phyloP scores from a whole-genome alignment of 257 asterid species.

The Solanum piurae region DNA sequence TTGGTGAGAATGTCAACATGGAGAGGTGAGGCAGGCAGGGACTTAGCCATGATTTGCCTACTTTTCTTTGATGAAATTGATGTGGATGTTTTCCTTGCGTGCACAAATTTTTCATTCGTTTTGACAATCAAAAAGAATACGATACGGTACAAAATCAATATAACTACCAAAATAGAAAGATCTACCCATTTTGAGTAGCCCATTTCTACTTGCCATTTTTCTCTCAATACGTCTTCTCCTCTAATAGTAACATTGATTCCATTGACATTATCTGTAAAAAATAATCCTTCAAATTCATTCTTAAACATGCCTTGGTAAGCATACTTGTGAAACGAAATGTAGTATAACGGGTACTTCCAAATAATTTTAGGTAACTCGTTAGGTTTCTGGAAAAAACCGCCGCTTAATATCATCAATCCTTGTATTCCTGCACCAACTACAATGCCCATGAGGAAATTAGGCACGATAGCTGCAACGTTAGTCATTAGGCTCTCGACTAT shows the following conservation, averaged over 20 bases:
- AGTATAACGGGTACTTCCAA: slow-evolving; percentile 23
- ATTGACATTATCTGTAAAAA: background rate
- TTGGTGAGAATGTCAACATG: background rate
- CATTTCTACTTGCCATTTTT: slow-evolving; percentile 1
- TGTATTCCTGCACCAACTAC: slow-evolving; percentile 25
- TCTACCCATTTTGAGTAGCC: slow-evolving; percentile 1
- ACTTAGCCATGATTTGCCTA: background rate
- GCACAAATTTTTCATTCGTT: background rate
- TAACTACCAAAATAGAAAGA: background rate
- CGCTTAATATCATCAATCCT: slow-evolving; percentile 20
- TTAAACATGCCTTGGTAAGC: slow-evolving; percentile 27
- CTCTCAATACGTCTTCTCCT: background rate
- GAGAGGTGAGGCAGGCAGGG: background rate
- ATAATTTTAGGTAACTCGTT: slow-evolving; percentile 8
- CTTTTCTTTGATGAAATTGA: background rate
- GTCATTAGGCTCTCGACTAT: slow-evolving; percentile 27
- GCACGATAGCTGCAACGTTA: slow-evolving; percentile 17
- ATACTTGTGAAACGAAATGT: slow-evolving; percentile 20
- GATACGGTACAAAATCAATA: background rate
- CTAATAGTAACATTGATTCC: background rate
- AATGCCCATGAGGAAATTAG: slow-evolving; percentile 27
- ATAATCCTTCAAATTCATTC: slow-evolving; percentile 20
- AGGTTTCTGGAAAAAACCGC: slow-evolving; percentile 24
- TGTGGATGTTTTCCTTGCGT: background rate
- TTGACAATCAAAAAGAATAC: background rate